Evolutionary conservation across 2,329 filamentous ascomycete species (phyloP), one percentile per base, ranked within the genome.

Genomic region (Aspergillus tubingensis): DNA sequence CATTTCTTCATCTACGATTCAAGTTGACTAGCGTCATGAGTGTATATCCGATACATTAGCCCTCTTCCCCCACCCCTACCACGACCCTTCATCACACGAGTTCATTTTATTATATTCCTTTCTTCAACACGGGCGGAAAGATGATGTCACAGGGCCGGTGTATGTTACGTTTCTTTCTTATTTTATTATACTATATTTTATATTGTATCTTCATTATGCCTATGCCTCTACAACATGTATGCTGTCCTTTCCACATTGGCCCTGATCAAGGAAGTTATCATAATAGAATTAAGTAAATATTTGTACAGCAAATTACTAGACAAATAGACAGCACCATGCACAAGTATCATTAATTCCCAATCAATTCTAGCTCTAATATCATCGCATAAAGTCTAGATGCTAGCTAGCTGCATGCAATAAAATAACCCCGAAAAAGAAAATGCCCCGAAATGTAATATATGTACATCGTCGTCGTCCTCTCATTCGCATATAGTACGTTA

Each of bases 1-100:
- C 15, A 52, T 36, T 50, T 69, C 64, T 68, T 65, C 60, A 63
- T 62, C 67, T 44, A 50, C 25, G 47, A 50, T 50, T 50, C 47
- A 30, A 30, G 47, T 50, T 50, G 47, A 50, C 47, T 32, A 50
- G 47, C 47, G 47, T 50, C 47, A 50, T 50, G 47, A 50, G 47
- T 50, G 47, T 50, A 50, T 50, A 50, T 50, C 47, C 47, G 25
- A 50, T 50, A 32, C 47, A 59, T 38, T 55, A 21, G 17, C 49
- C 19, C 17, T 52, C 48, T 57, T 60, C 57, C 19, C 13, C 39
- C 32, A 51, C 44, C 61, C 58, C 54, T 62, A 56, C 62, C 59
- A 48, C 62, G 38, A 32, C 27, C 30, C 56, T 51, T 64, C 2
- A 27, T 27, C 43, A 57, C 47, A 52, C 61, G 64, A 62, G 61